Percentiles rank a stretch among this genome's conserved stretches.
phyloP scores from a whole-genome alignment of 2,329 filamentous ascomycete genomes.

The Colletotrichum lupini region DNA sequence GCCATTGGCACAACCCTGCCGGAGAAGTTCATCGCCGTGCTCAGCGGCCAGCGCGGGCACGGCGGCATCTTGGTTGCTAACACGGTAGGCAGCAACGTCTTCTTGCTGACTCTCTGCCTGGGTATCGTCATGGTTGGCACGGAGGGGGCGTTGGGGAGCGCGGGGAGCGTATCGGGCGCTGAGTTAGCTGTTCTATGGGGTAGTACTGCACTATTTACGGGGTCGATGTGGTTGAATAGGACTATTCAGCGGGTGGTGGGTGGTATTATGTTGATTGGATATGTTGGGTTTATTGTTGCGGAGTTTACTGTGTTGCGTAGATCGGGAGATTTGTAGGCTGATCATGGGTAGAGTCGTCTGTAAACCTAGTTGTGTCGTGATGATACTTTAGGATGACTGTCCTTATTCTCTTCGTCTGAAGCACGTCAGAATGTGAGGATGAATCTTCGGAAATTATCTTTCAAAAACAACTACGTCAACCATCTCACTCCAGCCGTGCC shows the following conservation, averaged over 20 bases:
- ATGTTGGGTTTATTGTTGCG: conserved; percentile 36
- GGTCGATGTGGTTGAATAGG: conserved; percentile 35
- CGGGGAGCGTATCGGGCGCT: conserved; percentile 19
- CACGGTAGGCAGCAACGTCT: conserved; percentile 65
- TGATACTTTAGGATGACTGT: background rate
- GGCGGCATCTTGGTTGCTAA: conserved; percentile 62
- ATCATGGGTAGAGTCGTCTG: background rate
- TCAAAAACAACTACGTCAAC: background rate
- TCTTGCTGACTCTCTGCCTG: conserved; percentile 61
- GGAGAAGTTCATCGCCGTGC: conserved; percentile 62
- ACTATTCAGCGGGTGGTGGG: conserved; percentile 29
- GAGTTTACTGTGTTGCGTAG: conserved; percentile 35
- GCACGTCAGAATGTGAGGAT: no score
- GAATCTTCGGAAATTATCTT: background rate
- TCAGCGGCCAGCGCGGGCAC: conserved; percentile 59
- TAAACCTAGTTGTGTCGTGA: background rate
- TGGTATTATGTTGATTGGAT: conserved; percentile 29
- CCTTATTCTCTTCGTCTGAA: no score
- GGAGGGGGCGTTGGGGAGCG: conserved; percentile 18
- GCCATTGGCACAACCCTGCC: conserved; percentile 64
- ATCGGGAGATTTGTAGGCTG: background rate
- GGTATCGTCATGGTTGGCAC: conserved; percentile 48
- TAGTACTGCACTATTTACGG: conserved; percentile 5
- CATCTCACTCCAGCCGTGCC: background rate
- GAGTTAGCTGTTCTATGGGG: conserved; percentile 37